Evolutionary conservation across 257 asterid genomes (phyloP).

Genomic region (Solanum sejunctum): DNA sequence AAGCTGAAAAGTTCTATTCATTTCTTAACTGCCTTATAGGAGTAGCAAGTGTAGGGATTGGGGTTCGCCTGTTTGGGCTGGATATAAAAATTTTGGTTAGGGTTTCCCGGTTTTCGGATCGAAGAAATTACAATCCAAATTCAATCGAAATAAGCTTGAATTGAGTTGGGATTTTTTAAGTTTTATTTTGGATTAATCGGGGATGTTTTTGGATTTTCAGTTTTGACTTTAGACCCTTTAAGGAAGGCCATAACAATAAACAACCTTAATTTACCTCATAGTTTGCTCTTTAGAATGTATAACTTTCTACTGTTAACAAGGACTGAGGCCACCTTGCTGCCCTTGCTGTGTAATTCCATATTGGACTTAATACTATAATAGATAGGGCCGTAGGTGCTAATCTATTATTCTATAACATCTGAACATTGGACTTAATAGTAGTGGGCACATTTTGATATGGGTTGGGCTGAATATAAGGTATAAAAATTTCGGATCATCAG

Average conservation of each 20-base stretch:
- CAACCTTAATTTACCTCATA: not conserved
- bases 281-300: not conserved
- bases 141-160: not conserved
- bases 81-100: not conserved
- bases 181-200: not conserved
- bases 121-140: not conserved
- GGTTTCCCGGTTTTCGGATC: not conserved
- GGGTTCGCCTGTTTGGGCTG: not conserved
- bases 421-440: not conserved
- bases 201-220: not conserved
- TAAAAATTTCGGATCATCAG: not conserved
- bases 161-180: not conserved
- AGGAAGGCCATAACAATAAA: not conserved
- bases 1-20: not conserved
- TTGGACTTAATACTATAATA: not conserved
- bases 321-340: not conserved
- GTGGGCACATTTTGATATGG: not conserved
- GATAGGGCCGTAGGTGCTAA: not conserved
- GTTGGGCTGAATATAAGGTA: not conserved
- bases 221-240: not conserved
- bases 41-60: not conserved
- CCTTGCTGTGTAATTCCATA: not conserved
- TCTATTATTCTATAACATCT: not conserved
- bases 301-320: not conserved
- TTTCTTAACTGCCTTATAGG: not conserved